Percentiles rank a stretch among this genome's conserved stretches.
Evolutionary conservation across 1,284 basidiomycete species (phyloP).

Genomic region (Ceratobasidium sp.): DNA sequence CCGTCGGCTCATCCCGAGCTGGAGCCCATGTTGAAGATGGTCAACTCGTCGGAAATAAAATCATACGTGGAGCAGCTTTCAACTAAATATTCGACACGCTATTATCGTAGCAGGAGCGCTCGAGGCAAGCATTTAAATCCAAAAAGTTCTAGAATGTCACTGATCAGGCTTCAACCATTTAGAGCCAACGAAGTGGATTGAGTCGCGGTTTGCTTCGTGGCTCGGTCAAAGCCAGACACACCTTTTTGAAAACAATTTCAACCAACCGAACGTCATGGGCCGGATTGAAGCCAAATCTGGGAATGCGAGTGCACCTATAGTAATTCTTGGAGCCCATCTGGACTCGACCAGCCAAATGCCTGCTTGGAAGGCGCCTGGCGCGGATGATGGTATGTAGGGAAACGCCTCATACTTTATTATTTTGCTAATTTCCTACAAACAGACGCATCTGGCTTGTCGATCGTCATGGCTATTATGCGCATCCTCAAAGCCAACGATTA

Average conservation of each 20-base stretch:
- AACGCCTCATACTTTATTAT: too few relatives aligned
- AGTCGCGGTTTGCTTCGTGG: slow-evolving; percentile 34
- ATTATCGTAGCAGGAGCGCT: slow-evolving; percentile 38
- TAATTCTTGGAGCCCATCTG: slow-evolving; percentile 70
- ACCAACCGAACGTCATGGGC: slow-evolving; percentile 68
- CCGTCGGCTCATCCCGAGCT: slow-evolving; percentile 40
- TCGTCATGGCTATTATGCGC: slow-evolving; percentile 37
- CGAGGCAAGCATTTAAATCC: slow-evolving; percentile 17
- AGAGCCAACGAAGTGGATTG: slow-evolving; percentile 19
- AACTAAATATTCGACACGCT: slow-evolving; percentile 39
- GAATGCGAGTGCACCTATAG: slow-evolving; percentile 54
- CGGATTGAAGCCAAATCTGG: slow-evolving; percentile 54
- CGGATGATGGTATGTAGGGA: slow-evolving; percentile 50
- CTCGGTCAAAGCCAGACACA: slow-evolving; percentile 5
- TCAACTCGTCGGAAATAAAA: slow-evolving; percentile 36
- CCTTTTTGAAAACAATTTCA: slow-evolving; percentile 20
- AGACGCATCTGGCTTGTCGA: slow-evolving; percentile 32
- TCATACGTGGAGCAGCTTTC: slow-evolving; percentile 36
- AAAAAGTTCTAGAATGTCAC: too few relatives aligned
- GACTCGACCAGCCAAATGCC: slow-evolving; percentile 31
- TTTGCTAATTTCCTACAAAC: too few relatives aligned
- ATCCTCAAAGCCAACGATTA: slow-evolving; percentile 40
- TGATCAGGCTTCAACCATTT: not conserved
- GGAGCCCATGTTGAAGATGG: slow-evolving; percentile 36
- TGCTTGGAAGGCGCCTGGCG: slow-evolving; percentile 57